Conservation (phyloP, 495 filamentous ascomycete genomes). For the Aspergillus indologenus region DNA sequence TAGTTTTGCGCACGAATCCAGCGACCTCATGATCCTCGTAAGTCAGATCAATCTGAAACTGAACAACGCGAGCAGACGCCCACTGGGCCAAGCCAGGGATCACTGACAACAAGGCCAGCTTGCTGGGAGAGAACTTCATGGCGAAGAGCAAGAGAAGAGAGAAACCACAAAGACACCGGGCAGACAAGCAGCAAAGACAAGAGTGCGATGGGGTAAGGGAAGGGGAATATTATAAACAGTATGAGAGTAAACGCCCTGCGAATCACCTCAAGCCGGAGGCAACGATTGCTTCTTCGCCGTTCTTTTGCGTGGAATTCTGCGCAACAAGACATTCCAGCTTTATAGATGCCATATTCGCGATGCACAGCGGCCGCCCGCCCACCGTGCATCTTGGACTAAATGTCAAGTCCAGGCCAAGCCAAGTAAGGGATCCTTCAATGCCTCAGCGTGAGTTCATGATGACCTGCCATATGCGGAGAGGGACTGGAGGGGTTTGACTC, state of each 20-base stretch:
- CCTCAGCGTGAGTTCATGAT: background rate
- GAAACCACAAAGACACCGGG: background rate
- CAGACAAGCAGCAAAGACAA: background rate
- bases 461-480: background rate
- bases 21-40: constrained; percentile 31
- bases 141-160: background rate
- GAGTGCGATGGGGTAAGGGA: too few species aligned
- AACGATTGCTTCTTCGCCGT: background rate
- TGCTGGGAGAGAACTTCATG: constrained; percentile 4
- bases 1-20: constrained; percentile 40
- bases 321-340: background rate
- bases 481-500: background rate
- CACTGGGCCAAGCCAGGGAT: constrained; percentile 10
- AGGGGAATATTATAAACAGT: too few species aligned
- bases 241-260: background rate
- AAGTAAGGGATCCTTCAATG: background rate
- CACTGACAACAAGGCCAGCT: constrained; percentile 11
- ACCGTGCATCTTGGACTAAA: background rate
- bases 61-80: constrained; percentile 17
- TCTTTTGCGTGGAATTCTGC: background rate
- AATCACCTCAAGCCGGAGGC: background rate
- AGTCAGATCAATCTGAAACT: constrained; percentile 33
- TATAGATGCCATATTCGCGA: background rate
- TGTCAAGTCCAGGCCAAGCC: background rate
- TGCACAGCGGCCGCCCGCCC: background rate